phyloP scores from a whole-genome alignment of 345 rosid genomes.

The Eucalyptus erythrocorys region DNA sequence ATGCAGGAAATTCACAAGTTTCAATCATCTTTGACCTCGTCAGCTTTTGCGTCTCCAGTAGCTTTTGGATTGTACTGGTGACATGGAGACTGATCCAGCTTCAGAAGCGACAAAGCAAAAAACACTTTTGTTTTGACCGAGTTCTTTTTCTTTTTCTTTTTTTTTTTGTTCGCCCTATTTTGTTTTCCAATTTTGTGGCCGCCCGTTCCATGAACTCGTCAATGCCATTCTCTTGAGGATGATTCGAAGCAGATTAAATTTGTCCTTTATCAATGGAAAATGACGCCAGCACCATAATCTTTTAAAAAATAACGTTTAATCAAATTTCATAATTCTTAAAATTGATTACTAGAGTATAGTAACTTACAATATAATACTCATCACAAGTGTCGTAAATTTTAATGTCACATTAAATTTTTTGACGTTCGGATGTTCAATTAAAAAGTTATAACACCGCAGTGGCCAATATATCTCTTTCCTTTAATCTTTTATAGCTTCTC shows the following conservation, averaged over 20 bases:
- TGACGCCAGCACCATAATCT: not conserved
- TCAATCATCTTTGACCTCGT: not conserved
- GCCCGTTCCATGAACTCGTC: not conserved
- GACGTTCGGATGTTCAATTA: accelerated
- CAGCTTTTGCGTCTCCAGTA: not conserved
- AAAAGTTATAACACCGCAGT: not conserved
- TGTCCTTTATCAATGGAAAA: not conserved
- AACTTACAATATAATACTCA: not conserved
- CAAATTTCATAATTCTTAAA: not conserved
- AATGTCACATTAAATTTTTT: not conserved
- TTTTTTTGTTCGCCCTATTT: not conserved
- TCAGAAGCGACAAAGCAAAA: not conserved
- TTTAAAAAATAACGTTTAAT: not conserved
- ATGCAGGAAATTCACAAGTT: not conserved
- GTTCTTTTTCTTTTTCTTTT: no score
- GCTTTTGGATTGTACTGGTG: not conserved
- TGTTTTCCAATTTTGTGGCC: not conserved
- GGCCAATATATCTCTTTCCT: not conserved
- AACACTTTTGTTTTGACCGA: not conserved
- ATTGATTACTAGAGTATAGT: not conserved
- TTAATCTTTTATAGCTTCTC: not conserved
- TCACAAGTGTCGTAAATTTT: not conserved
- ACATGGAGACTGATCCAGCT: not conserved
- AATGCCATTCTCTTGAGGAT: not conserved
- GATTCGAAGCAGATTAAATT: not conserved